Base-by-base conservation (phyloP, 2,329 filamentous ascomycete species). In the Paracamarosporium sp. region DNA sequence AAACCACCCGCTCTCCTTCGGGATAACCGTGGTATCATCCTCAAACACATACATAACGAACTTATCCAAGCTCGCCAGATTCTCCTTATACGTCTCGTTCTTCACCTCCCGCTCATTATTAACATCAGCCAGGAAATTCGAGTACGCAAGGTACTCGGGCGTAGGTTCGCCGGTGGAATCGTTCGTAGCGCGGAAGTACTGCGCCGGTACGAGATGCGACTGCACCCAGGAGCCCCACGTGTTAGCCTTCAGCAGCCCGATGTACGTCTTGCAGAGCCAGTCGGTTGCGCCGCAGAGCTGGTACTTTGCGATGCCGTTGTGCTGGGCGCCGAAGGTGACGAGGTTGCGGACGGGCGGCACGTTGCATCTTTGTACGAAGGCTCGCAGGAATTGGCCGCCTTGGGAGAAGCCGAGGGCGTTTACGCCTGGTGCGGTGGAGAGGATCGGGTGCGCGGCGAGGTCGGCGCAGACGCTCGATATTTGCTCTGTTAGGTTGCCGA, bases 371-470 rank as follows among this genome's bases (percentile, higher is more conserved):
- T 99, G 88, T 63, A 97, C 82, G 75, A 96, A 93, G 24, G 85
- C 95, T 57, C 95, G 88, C n/a, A 99, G 85, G 80, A 99, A 97
- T 76, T 97, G 92, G 1, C 95, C 95, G 62, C 95, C 95, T 78
- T 99, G 95, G 13, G 91, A 95, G 82, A 99, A 97, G 27, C 95
- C 95, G 33, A 99, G 80, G 31, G 93, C 94, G 78, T 98, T 95
- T 72, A 97, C 84, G 62, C 90, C 92, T 0, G 91, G 90, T 0
- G 91, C 91, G 6, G 89, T 91, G 55, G 89, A 89, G 15, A 97
- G 86, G 75, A 96, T 91, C 1, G 90, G 89, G 73, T 97, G 86
- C 0, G 83, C 73, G 57, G 90, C 85, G 40, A 98, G 85, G 67
- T 89, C 87, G n/a, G 80, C 81, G 84, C 95, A 98, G 50, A 96